phyloP scores from a whole-genome alignment of 2,329 filamentous ascomycete genomes.

The Macroventuria anomochaeta region DNA sequence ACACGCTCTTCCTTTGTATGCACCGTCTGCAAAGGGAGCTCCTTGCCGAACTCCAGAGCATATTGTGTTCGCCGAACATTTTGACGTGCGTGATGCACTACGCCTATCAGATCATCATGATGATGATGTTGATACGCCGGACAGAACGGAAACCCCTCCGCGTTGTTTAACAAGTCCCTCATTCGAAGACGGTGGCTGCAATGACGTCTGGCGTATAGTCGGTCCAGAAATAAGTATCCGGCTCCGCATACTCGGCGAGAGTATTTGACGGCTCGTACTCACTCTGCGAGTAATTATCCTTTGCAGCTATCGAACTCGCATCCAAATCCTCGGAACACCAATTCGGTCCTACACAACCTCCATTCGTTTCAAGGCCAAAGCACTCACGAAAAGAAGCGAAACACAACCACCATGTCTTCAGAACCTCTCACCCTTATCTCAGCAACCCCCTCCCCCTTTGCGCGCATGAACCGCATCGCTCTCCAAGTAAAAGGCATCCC shows the following conservation, averaged over 20 bases:
- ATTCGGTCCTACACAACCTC: no score
- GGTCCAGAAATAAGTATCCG: background rate
- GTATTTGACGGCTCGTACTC: background rate
- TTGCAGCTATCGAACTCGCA: background rate
- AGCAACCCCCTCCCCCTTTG: constrained; percentile 50
- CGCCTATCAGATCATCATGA: background rate
- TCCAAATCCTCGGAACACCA: background rate
- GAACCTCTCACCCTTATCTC: constrained; percentile 26
- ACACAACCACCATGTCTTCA: constrained; percentile 2
- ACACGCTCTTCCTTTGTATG: background rate
- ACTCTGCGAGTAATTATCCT: background rate
- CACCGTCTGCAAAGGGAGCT: background rate
- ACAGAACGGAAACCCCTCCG: background rate
- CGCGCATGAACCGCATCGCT: constrained; percentile 52
- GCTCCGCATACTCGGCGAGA: background rate
- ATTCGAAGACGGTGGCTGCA: background rate
- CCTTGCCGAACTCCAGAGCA: background rate
- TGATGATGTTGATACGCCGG: background rate
- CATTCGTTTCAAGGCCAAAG: no score
- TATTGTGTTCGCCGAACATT: background rate
- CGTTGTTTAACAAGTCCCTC: background rate
- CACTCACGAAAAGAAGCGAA: background rate
- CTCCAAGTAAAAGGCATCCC: constrained; percentile 50
- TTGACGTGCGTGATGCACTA: background rate
- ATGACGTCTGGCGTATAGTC: constrained; percentile 5